Percentiles rank a stretch among this genome's conserved stretches.
phyloP scores from a whole-genome alignment of 2,329 filamentous ascomycete genomes.

The Trichoderma gracile region DNA sequence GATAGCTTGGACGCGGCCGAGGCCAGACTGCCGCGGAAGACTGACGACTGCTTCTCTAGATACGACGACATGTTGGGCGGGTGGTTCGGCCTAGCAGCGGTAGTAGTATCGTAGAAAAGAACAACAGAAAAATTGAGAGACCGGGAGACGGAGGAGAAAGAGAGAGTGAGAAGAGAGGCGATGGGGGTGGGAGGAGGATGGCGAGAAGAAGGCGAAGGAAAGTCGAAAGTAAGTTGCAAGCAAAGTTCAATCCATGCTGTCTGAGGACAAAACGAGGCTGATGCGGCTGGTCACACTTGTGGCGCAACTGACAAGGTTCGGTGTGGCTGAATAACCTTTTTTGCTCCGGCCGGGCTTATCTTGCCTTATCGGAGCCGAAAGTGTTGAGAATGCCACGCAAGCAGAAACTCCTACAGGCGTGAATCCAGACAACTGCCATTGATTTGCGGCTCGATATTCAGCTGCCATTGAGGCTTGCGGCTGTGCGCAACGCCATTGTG shows the following conservation, averaged over 20 bases:
- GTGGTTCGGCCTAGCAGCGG: constrained; percentile 1
- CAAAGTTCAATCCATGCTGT: not conserved
- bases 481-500: not conserved
- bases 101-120: constrained; percentile 7
- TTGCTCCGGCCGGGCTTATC: not conserved
- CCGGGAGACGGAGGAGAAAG: not conserved
- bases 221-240: not conserved
- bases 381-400: constrained; percentile 25
- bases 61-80: constrained; percentile 57
- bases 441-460: not conserved
- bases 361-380: not conserved
- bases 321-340: not conserved
- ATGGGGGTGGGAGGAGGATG: not conserved
- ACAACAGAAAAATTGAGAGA: not conserved
- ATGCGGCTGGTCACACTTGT: constrained; percentile 8
- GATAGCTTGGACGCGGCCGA: constrained; percentile 65
- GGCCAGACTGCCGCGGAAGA: constrained; percentile 61
- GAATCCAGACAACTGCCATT: not conserved
- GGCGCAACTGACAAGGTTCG: not conserved
- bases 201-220: not conserved
- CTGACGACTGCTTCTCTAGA: constrained; percentile 65
- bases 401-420: constrained; percentile 5
- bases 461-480: no score
- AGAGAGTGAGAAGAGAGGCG: constrained; percentile 5
- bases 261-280: constrained; percentile 12